Evolutionary conservation across 768 basidiomycete genomes (phyloP).

Genomic region (Agaricus sinodeliciosus): DNA sequence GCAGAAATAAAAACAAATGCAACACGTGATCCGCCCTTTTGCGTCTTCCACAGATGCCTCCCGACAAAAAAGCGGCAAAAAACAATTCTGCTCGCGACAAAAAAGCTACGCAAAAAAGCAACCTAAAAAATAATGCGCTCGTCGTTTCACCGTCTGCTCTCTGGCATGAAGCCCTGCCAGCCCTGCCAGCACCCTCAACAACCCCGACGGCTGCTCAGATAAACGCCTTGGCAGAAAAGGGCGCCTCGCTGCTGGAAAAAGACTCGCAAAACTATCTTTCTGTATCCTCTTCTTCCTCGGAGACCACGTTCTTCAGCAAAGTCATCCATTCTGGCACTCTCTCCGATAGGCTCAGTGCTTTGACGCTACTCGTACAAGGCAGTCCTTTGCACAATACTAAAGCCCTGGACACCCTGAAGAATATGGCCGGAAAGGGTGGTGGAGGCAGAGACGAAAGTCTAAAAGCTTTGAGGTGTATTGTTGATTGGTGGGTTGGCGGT

Average conservation of each 20-base stretch:
- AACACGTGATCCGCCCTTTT: conserved; percentile 3
- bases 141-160: conserved; percentile 35
- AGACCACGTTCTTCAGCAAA: conserved; percentile 75
- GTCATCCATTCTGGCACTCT: conserved; percentile 86
- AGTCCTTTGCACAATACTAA: conserved; percentile 82
- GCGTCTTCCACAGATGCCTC: conserved; percentile 1
- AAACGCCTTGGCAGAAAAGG: conserved; percentile 38
- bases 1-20: background rate
- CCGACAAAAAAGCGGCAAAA: background rate
- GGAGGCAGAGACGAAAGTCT: conserved; percentile 91
- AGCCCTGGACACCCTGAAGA: conserved; percentile 68
- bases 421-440: conserved; percentile 75
- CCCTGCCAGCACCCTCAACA: conserved; percentile 26
- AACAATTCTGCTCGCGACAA: background rate
- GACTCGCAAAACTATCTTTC: conserved; percentile 39
- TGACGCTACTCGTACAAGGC: conserved; percentile 84
- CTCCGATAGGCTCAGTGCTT: conserved; percentile 84
- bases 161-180: conserved; percentile 48
- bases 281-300: conserved; percentile 54
- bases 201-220: conserved; percentile 38
- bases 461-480: conserved; percentile 84
- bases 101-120: background rate
- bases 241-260: conserved; percentile 38
- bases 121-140: conserved; percentile 13
- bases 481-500: conserved; percentile 97